phyloP scores from a whole-genome alignment of 371 early-diverging fungal species.

The Mucor sp. region DNA sequence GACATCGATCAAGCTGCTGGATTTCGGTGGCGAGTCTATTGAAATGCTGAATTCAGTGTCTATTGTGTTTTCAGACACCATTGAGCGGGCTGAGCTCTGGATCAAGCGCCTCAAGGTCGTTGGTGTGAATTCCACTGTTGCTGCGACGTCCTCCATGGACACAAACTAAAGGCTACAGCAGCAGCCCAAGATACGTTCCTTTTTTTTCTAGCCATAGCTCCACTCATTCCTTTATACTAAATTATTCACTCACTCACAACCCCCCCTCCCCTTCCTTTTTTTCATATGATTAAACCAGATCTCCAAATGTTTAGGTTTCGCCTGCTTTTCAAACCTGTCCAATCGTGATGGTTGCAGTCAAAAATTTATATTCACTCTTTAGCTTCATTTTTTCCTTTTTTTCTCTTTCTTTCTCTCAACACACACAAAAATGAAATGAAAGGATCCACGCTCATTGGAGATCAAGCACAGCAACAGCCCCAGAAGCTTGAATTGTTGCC shows the following conservation, averaged over 20 bases:
- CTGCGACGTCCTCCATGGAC: constrained; percentile 10
- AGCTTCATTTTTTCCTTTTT: neutral
- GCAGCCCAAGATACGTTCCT: neutral
- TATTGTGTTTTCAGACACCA: constrained; percentile 76
- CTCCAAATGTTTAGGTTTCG: neutral
- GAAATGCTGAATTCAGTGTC: constrained; percentile 82
- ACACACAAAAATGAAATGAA: constrained; percentile 5
- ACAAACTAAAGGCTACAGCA: constrained; percentile 4
- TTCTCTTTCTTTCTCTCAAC: neutral
- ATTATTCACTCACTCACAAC: neutral
- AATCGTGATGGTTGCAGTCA: neutral
- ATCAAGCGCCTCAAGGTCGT: constrained; percentile 56
- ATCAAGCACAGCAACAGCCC: neutral
- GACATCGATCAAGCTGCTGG: constrained; percentile 51
- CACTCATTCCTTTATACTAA: neutral
- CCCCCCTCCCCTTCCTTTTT: neutral
- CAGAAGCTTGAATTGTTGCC: constrained; percentile 15
- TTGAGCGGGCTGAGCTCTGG: constrained; percentile 84
- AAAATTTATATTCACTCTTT: neutral
- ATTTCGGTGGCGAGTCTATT: constrained; percentile 82
- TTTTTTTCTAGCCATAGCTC: constrained; percentile 1
- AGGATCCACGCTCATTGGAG: neutral
- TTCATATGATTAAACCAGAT: neutral
- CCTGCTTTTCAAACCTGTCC: constrained; percentile 3
- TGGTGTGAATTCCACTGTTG: constrained; percentile 5